Evolutionary conservation across 345 rosid genomes (phyloP).

Genomic region (Noccaea caerulescens): DNA sequence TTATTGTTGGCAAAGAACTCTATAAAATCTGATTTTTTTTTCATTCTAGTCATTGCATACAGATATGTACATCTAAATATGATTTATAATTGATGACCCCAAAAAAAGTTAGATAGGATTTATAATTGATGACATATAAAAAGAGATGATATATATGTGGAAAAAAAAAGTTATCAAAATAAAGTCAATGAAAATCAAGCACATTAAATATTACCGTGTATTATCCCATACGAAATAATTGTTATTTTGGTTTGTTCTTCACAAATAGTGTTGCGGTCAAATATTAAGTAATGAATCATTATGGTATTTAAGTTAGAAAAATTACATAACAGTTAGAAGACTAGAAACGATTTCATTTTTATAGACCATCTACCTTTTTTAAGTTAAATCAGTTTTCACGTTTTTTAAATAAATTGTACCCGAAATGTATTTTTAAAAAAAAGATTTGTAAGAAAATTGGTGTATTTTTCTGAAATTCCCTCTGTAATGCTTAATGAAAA

Average conservation of each 20-base stretch:
- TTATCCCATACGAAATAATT: background rate
- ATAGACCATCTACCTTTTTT: background rate
- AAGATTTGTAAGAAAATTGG: background rate
- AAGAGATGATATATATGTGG: background rate
- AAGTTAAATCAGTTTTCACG: too few species aligned
- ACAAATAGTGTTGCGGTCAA: conserved; percentile 15
- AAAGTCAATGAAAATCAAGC: conserved; percentile 18
- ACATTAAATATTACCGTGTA: background rate
- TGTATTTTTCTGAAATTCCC: background rate
- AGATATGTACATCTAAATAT: background rate
- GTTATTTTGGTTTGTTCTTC: too few species aligned
- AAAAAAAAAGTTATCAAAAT: background rate
- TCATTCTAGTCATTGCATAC: background rate
- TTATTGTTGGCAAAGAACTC: too few species aligned
- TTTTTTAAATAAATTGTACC: background rate
- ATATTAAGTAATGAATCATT: conserved; percentile 9
- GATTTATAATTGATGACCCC: background rate
- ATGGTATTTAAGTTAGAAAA: background rate
- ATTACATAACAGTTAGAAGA: background rate
- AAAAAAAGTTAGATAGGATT: background rate
- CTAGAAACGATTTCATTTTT: background rate
- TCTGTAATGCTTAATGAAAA: background rate
- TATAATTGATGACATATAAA: background rate
- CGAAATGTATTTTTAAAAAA: background rate
- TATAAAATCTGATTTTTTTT: too few species aligned